Base-by-base conservation (phyloP, 202 grass and related monocot species). In the Cymbopogon flexuosus region DNA sequence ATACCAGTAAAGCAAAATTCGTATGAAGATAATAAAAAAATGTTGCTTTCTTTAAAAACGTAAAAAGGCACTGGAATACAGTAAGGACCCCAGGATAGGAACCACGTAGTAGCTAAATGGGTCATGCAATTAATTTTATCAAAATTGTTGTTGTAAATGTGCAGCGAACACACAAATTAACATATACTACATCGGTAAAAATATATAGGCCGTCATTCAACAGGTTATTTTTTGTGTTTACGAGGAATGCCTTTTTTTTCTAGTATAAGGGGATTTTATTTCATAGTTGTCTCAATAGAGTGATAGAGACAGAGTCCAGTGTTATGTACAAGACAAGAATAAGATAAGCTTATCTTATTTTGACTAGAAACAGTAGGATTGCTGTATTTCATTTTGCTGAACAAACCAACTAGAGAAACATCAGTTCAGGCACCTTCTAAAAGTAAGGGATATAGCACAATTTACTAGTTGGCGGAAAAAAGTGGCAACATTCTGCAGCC, bases 331-430 rank as follows among this genome's bases (percentile, higher is more conserved):
- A 62, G 11, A 62, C 42, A 52, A 19, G 47, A 42, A 61, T 72
- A 39, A 18, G 29, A 80, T 65, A 77, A 14, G 11, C 12, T 72
- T 84, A 78, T 73, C 80, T 75, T 31, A 52, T 63, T 78, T 73
- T 84, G 76, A 87, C 83, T 42, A 75, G 35, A 78, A 74, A 82
- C 73, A 83, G 61, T 29, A 47, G 42, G 10, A 14, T 79, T 77
- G 54, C n/a, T 24, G 10, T 86, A 69, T 74, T 63, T 67, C 13
- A 52, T 14, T 68, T 88, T 68, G 70, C 43, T 77, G 72, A 67
- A 5, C 27, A 76, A 54, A 58, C 57, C 3, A 49, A 65, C 9
- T 71, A 62, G 74, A 62, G 12, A 27, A 70, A 7, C 19, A 62
- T 58, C 39, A 0, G 27, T 54, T 31, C 77, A 13, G 52, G 49